Percentiles rank a stretch among this genome's conserved stretches.
These are phyloP conservation scores for Acanthamoeba quina DNA, from an alignment of 208 protist genomes.

Conservation along the genomic window DNA sequence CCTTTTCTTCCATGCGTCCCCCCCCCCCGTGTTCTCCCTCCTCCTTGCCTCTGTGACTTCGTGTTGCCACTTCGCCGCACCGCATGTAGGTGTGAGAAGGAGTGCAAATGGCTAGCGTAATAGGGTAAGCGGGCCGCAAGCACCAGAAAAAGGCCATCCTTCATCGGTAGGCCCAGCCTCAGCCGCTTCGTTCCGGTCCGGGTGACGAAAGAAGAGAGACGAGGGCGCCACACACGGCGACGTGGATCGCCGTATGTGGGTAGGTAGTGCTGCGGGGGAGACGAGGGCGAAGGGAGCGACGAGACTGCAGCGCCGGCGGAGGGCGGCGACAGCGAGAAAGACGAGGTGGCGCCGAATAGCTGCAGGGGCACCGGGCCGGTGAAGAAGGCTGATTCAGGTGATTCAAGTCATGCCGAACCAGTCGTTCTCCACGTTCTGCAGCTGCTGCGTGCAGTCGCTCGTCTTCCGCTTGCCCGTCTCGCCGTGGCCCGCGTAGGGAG, in stretches of 20 bases:
- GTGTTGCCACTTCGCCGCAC: no score
- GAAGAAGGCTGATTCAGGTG: background rate
- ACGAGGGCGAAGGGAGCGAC: slow-evolving; percentile 4
- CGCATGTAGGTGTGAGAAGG: no score
- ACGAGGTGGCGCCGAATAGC: background rate
- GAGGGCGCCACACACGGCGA: no score
- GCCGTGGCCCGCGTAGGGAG: background rate
- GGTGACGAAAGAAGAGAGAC: no score
- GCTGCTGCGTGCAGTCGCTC: background rate
- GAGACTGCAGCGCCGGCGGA: background rate
- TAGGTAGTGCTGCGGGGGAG: background rate
- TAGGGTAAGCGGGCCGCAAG: no score
- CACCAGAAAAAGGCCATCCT: no score
- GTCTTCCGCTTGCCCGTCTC: background rate
- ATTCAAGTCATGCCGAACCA: background rate
- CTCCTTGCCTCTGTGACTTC: no score
- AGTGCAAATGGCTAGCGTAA: no score
- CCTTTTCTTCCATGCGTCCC: no score
- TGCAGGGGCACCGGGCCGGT: background rate
- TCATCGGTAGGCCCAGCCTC: no score
- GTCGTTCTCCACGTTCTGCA: background rate
- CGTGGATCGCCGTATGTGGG: background rate
- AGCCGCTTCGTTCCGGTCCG: no score
- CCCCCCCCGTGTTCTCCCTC: no score
- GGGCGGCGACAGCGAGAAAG: background rate